phyloP scores from a whole-genome alignment of 2,329 filamentous ascomycete genomes.

The Septoria petroselini region DNA sequence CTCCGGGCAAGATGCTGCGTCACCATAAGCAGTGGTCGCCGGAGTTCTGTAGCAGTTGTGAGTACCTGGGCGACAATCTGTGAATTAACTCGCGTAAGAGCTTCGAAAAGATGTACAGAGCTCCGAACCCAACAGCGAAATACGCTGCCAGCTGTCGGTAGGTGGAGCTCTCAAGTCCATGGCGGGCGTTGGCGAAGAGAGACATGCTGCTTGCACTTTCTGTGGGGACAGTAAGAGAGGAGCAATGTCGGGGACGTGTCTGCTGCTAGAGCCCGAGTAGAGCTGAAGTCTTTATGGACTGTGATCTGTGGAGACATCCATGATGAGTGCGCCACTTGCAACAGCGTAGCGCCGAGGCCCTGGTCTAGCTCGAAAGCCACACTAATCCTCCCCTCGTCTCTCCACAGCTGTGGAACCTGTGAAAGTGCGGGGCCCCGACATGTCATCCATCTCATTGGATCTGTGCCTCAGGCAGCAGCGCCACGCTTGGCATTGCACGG shows the following conservation, averaged over 20 bases:
- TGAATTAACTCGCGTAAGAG: slow-evolving; percentile 12
- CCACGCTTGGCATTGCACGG: too few relatives aligned
- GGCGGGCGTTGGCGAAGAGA: not conserved
- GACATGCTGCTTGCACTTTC: too few relatives aligned
- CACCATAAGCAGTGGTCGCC: not conserved
- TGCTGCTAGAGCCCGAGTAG: not conserved
- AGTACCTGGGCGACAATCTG: slow-evolving; percentile 12
- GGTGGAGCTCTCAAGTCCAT: slow-evolving; percentile 4
- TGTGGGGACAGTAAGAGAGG: too few relatives aligned
- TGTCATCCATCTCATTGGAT: too few relatives aligned
- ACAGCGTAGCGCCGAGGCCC: too few relatives aligned
- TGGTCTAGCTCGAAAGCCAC: too few relatives aligned
- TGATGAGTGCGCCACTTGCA: not conserved
- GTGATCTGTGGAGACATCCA: not conserved
- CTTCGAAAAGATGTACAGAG: slow-evolving; percentile 9
- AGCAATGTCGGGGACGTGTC: not conserved
- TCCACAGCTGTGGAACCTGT: too few relatives aligned
- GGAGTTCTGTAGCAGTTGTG: too few relatives aligned
- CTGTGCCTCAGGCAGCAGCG: too few relatives aligned
- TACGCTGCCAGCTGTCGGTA: slow-evolving; percentile 8
- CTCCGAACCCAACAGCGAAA: slow-evolving; percentile 4
- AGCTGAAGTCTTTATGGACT: not conserved
- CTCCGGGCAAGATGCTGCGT: slow-evolving; percentile 18
- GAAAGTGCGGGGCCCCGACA: too few relatives aligned
- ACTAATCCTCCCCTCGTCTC: too few relatives aligned